These are phyloP conservation scores for Acmispon strigosus DNA, from an alignment of 306 rosid species.

Conservation along the genomic window DNA sequence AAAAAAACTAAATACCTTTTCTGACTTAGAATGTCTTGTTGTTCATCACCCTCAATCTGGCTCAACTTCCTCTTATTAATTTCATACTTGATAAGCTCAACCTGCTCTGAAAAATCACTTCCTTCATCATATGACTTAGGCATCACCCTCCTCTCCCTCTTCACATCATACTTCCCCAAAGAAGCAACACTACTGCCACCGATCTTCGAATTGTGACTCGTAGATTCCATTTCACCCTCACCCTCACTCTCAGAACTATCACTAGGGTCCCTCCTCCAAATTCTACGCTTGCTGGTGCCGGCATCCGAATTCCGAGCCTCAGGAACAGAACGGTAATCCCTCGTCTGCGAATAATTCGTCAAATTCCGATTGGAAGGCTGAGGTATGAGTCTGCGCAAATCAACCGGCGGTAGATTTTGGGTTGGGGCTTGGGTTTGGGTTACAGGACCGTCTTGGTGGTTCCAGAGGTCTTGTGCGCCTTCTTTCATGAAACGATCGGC, in stretches of 20 bases:
- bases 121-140: slow-evolving; percentile 35
- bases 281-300: slow-evolving; percentile 6
- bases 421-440: background rate
- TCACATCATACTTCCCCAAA: slow-evolving; percentile 68
- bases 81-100: slow-evolving; percentile 57
- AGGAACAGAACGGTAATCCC: slow-evolving; percentile 41
- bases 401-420: slow-evolving; percentile 16
- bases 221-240: slow-evolving; percentile 19
- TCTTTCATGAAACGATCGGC: slow-evolving; percentile 75
- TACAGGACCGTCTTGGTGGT: slow-evolving; percentile 61
- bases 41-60: slow-evolving; percentile 32
- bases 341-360: slow-evolving; percentile 5
- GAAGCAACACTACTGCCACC: slow-evolving; percentile 62
- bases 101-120: slow-evolving; percentile 42
- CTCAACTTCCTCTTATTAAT: slow-evolving; percentile 46
- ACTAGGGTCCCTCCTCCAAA: slow-evolving; percentile 38
- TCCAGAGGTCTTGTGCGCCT: slow-evolving; percentile 87
- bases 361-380: slow-evolving; percentile 4
- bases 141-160: slow-evolving; percentile 53
- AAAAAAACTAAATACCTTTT: slow-evolving; percentile 43
- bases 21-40: slow-evolving; percentile 42
- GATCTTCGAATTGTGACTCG: background rate
- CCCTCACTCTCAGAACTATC: slow-evolving; percentile 30
- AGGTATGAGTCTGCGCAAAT: slow-evolving; percentile 28
- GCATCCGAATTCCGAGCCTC: slow-evolving; percentile 13